A percentile compares a stretch with the other conserved stretches of the same genome.
phyloP scores from a whole-genome alignment of 1,139 yeast species.

The Taphrina confusa region DNA sequence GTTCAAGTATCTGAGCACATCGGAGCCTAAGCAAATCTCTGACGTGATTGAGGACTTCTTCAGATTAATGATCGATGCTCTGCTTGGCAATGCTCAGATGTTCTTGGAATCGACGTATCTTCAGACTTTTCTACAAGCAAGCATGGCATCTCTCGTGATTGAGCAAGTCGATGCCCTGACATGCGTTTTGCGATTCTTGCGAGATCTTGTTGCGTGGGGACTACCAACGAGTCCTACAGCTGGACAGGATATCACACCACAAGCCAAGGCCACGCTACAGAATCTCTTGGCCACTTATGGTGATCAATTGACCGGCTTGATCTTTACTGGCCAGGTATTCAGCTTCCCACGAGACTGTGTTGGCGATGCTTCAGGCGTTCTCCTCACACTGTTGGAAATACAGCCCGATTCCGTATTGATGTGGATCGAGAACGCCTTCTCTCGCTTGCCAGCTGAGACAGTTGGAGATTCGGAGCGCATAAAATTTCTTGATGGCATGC shows the following conservation, averaged over 20 bases:
- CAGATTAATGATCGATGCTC: conserved; percentile 75
- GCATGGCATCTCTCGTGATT: conserved; percentile 58
- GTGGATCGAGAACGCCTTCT: conserved; percentile 65
- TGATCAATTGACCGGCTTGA: conserved; percentile 55
- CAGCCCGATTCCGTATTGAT: conserved; percentile 53
- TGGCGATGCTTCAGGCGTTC: conserved; percentile 72
- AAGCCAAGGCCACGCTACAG: conserved; percentile 2
- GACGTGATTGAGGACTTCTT: conserved; percentile 86
- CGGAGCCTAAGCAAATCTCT: conserved; percentile 54
- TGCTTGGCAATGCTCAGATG: conserved; percentile 74
- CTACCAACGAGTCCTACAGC: conserved; percentile 77
- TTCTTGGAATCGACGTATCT: conserved; percentile 61
- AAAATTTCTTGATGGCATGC: conserved; percentile 51
- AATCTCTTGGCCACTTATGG: conserved; percentile 53
- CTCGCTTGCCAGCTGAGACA: conserved; percentile 58
- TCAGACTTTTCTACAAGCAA: conserved; percentile 61
- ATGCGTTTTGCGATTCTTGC: conserved; percentile 70
- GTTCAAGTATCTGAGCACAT: conserved; percentile 46
- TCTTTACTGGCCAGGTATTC: conserved; percentile 68
- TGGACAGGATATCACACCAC: conserved; percentile 51
- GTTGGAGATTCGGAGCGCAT: conserved; percentile 67
- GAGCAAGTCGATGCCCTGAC: conserved; percentile 73
- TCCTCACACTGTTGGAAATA: conserved; percentile 65
- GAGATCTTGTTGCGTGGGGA: conserved; percentile 84
- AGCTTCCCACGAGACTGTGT: conserved; percentile 71